Evolutionary conservation across 441 rosid species (phyloP).

Genomic region (Euphorbia celastroides): DNA sequence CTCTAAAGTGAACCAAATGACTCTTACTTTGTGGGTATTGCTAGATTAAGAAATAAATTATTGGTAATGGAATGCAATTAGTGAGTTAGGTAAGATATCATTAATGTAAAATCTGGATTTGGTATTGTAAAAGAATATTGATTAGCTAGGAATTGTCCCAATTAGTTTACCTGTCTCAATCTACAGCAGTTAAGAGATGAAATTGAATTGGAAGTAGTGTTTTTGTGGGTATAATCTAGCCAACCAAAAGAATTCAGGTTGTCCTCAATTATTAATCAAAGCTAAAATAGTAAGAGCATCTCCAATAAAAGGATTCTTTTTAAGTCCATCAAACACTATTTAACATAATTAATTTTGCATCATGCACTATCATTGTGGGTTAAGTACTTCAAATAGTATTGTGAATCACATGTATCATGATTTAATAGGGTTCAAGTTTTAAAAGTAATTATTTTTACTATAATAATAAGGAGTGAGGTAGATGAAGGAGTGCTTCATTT

Average conservation of each 20-base stretch:
- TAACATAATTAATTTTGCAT: too few relatives aligned
- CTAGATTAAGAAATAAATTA: conserved; percentile 8
- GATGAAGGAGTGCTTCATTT: too few relatives aligned
- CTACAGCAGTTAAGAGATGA: not conserved
- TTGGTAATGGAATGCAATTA: conserved; percentile 12
- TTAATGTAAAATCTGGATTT: conserved; percentile 20
- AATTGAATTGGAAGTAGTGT: not conserved
- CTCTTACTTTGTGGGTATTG: conserved; percentile 2
- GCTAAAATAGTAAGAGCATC: too few relatives aligned
- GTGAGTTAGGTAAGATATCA: conserved; percentile 29
- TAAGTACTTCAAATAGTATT: too few relatives aligned
- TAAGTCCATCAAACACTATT: too few relatives aligned
- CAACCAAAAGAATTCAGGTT: not conserved
- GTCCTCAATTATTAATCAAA: not conserved
- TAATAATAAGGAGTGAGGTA: too few relatives aligned
- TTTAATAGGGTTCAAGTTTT: too few relatives aligned
- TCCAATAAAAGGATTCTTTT: too few relatives aligned
- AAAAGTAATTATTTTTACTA: too few relatives aligned
- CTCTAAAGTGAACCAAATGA: not conserved
- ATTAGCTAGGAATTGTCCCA: conserved; percentile 3
- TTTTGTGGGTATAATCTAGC: not conserved
- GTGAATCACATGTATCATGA: too few relatives aligned
- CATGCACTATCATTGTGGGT: too few relatives aligned
- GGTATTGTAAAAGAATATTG: conserved; percentile 21
- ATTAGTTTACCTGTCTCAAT: conserved; percentile 12